Conservation (phyloP, 208 protist species). For the Acanthamoeba healyi region DNA sequence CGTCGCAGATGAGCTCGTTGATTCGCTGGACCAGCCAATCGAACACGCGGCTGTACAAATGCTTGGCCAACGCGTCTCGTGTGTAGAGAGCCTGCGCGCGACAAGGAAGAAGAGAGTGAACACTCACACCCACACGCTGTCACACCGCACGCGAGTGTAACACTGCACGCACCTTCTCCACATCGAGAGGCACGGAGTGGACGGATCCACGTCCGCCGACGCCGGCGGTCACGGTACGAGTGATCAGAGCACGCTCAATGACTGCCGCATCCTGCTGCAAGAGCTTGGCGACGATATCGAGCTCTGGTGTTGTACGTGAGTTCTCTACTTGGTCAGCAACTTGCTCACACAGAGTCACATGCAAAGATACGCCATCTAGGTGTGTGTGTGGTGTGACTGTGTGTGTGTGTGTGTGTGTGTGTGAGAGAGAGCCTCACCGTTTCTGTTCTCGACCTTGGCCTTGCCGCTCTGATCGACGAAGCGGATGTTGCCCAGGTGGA, state of each 20-base stretch:
- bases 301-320: not conserved
- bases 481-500: conserved; percentile 91
- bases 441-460: conserved; percentile 17
- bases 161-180: conserved; percentile 30
- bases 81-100: conserved; percentile 76
- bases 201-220: not conserved
- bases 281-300: conserved; percentile 61
- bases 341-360: no score
- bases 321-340: not conserved
- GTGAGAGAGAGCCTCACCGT: not conserved
- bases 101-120: not conserved
- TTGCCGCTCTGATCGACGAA: conserved; percentile 87
- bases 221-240: conserved; percentile 55
- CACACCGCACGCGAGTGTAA: not conserved
- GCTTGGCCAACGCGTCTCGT: conserved; percentile 89
- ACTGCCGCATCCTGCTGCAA: conserved; percentile 33
- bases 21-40: conserved; percentile 96
- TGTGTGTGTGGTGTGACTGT: no score
- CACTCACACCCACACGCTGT: no score
- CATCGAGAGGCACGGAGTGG: conserved; percentile 61
- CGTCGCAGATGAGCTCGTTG: conserved; percentile 92
- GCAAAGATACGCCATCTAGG: no score
- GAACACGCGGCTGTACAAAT: conserved; percentile 96
- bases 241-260: conserved; percentile 32
- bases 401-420: no score